These are phyloP conservation scores for Boehmeria nivea DNA, from an alignment of 306 rosid genomes.

Conservation along the genomic window DNA sequence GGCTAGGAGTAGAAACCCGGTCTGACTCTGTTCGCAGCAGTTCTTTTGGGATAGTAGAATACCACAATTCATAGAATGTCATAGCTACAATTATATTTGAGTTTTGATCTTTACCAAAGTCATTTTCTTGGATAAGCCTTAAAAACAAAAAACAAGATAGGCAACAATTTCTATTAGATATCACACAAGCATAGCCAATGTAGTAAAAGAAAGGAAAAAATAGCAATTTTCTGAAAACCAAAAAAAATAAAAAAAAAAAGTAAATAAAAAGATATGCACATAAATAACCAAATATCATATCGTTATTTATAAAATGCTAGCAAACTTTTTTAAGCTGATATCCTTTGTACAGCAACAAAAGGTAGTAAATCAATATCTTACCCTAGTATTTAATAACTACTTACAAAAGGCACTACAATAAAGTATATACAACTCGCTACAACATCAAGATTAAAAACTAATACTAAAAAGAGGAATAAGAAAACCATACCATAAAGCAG, in stretches of 20 bases:
- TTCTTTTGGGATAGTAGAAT: slow-evolving; percentile 55
- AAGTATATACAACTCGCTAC: no score
- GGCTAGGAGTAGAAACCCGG: slow-evolving; percentile 28
- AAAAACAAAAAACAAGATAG: slow-evolving; percentile 18
- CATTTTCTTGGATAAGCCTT: slow-evolving; percentile 56
- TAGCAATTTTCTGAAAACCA: no score
- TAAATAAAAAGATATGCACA: no score
- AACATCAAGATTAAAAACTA: no score
- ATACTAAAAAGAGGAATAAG: no score
- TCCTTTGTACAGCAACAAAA: no score
- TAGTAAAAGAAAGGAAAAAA: no score
- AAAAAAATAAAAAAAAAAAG: no score
- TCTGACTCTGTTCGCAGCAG: slow-evolving; percentile 49
- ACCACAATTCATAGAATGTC: slow-evolving; percentile 64
- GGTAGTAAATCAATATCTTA: neutral
- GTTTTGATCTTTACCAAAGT: slow-evolving; percentile 37
- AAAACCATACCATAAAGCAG: slow-evolving; percentile 53
- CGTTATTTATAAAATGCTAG: no score
- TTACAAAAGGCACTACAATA: slow-evolving; percentile 10
- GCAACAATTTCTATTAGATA: neutral
- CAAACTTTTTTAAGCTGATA: no score
- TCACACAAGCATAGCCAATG: no score
- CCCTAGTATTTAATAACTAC: neutral
- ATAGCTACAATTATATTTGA: slow-evolving; percentile 58
- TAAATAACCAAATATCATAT: no score